Conservation (phyloP, 2,329 filamentous ascomycete genomes). For the Magnaporthiopsis incrustans region DNA sequence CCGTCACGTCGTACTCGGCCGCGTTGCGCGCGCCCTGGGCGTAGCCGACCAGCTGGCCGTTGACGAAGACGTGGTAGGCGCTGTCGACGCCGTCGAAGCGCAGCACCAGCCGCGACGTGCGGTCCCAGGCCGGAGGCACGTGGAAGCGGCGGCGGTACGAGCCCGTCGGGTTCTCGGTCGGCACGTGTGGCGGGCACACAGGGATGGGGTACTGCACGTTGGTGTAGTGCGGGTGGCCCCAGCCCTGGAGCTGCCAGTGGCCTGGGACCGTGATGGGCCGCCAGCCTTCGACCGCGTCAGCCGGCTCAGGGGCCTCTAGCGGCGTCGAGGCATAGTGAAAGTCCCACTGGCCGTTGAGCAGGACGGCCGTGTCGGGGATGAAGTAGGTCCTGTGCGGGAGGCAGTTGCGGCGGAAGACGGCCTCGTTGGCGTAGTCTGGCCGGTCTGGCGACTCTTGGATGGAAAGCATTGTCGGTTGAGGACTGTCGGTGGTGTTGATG, state of each 20-base stretch:
- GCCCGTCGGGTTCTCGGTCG: slow-evolving; percentile 56
- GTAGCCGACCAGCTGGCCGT: slow-evolving; percentile 56
- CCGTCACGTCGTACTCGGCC: slow-evolving; percentile 60
- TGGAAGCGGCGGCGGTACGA: slow-evolving; percentile 50
- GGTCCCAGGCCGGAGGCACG: slow-evolving; percentile 39
- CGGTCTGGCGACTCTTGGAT: slow-evolving; percentile 21
- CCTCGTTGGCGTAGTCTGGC: slow-evolving; percentile 42
- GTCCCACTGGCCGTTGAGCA: slow-evolving; percentile 49
- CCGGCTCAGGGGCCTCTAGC: slow-evolving; percentile 34
- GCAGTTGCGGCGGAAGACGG: slow-evolving; percentile 44
- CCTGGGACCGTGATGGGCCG: slow-evolving; percentile 52
- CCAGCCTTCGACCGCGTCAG: slow-evolving; percentile 27
- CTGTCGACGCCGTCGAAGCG: slow-evolving; percentile 67
- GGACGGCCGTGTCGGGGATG: slow-evolving; percentile 39
- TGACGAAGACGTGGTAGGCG: slow-evolving; percentile 63
- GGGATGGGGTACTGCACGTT: slow-evolving; percentile 61
- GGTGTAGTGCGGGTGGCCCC: slow-evolving; percentile 60
- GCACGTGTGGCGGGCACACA: slow-evolving; percentile 54
- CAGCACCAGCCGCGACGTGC: slow-evolving; percentile 44
- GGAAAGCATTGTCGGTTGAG: neutral
- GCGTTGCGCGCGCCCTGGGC: slow-evolving; percentile 62
- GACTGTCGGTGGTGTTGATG: too few relatives aligned
- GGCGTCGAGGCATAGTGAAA: slow-evolving; percentile 43
- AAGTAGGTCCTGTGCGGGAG: slow-evolving; percentile 44
- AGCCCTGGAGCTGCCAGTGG: slow-evolving; percentile 64